Base-by-base conservation (phyloP, 306 rosid species). In the Senna siamea region DNA sequence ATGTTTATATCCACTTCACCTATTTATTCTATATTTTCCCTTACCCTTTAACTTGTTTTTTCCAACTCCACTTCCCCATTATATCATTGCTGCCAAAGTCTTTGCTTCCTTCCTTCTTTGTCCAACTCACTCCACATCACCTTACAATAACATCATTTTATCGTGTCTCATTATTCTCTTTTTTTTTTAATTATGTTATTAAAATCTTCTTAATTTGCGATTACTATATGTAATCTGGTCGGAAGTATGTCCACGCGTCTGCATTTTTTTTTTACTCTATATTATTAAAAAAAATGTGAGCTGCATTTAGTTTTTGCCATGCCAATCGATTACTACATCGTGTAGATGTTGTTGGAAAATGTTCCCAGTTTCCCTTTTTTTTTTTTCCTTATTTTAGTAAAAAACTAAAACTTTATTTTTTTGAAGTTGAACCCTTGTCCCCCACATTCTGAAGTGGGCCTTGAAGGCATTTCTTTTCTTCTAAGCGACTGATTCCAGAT, bases 41-140 rank as follows among this genome's bases (percentile, higher is more conserved):
- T 26, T 26, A 26, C 1, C 51, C 30, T 64, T 73, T 28, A 58
- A 43, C 40, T 9, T 52, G 10, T 14, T 6, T 46, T 43, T 51
- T 46, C 26, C n/a, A n/a, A 69, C 9, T 44, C 41, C 59, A 20
- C 6, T 70, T 71, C 26, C 32, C 34, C 50, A 12, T 70, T 13
- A 56, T 70, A 18, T 72, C 30, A 10, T 40, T 41, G 37, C 43
- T 64, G 7, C 74, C 70, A 78, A 65, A 76, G 57, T 52, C 69
- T 73, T 77, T 61, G 50, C 81, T 75, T 48, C 74, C 44, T 59
- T 60, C 63, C 57, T 47, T 61, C 14, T 58, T 78, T 75, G 55
- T 52, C 44, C 30, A 61, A 65, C 69, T 73, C 40, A 63, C 28
- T 55, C 64, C 72, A 40, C 74, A 62, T 59, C 30, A 57, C 15